Conservation (phyloP, 2,329 filamentous ascomycete species). For the Eutypa lata region DNA sequence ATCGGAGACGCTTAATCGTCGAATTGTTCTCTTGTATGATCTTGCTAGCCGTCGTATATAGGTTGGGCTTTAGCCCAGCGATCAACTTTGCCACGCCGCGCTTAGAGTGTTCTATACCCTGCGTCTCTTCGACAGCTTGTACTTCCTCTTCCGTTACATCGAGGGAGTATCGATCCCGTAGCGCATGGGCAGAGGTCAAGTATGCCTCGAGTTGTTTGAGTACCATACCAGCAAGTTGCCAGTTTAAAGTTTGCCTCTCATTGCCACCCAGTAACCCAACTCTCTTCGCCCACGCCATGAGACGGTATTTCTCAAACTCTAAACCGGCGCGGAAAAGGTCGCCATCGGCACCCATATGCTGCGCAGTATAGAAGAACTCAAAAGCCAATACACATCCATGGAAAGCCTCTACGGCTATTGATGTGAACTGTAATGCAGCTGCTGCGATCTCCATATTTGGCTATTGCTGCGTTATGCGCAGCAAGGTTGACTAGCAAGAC, state of each 20-base stretch:
- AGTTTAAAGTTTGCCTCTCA: constrained; percentile 12
- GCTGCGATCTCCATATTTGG: constrained; percentile 8
- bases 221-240: constrained; percentile 13
- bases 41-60: constrained; percentile 10
- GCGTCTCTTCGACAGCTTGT: constrained; percentile 2
- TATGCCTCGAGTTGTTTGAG: constrained; percentile 10
- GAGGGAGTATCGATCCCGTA: constrained; percentile 13
- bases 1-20: constrained; percentile 11
- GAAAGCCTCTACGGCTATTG: constrained; percentile 12
- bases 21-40: constrained; percentile 16
- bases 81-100: constrained; percentile 13
- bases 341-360: constrained; percentile 16
- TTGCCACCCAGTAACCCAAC: constrained; percentile 10
- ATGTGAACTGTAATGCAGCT: constrained; percentile 8
- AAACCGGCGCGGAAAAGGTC: constrained; percentile 14
- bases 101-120: constrained; percentile 1
- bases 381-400: constrained; percentile 13
- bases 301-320: constrained; percentile 17
- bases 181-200: constrained; percentile 11
- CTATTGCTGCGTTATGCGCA: neutral
- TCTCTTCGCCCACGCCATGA: constrained; percentile 13
- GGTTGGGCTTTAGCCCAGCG: constrained; percentile 8
- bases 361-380: constrained; percentile 14
- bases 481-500: neutral
- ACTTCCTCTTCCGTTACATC: constrained; percentile 13